These are phyloP conservation scores for Fraxinus baroniana DNA, from an alignment of 305 asterid genomes.

Conservation along the genomic window DNA sequence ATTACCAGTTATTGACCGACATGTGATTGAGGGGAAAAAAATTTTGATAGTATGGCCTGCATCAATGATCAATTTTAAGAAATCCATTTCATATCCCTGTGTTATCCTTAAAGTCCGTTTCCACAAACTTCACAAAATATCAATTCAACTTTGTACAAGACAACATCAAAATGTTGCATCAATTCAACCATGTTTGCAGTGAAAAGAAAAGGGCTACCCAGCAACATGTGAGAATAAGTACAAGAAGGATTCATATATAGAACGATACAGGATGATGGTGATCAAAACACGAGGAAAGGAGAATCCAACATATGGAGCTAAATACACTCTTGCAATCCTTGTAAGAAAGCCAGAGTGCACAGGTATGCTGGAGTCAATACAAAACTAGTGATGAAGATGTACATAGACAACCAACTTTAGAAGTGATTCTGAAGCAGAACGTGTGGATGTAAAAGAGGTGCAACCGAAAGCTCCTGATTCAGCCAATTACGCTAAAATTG, in stretches of 20 bases:
- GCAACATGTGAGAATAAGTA: background rate
- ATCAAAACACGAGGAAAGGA: background rate
- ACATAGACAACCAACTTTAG: background rate
- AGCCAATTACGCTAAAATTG: background rate
- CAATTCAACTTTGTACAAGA: background rate
- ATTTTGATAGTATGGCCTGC: background rate
- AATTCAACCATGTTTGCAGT: background rate
- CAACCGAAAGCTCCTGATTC: background rate
- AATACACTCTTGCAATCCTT: background rate
- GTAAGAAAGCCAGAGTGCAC: background rate
- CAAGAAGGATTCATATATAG: background rate
- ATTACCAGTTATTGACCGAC: background rate
- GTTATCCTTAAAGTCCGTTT: background rate
- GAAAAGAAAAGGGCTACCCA: background rate
- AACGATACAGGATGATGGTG: background rate
- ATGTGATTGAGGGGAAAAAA: background rate
- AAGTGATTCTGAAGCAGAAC: background rate
- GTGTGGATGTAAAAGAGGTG: background rate
- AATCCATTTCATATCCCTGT: slow-evolving; percentile 6
- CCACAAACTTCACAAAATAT: background rate
- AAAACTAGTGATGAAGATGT: background rate
- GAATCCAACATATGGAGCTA: background rate
- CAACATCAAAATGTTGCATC: background rate
- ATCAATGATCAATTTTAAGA: background rate
- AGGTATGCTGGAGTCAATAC: background rate